A percentile compares a stretch with the other conserved stretches of the same genome.
These are phyloP conservation scores for Karstenula rhodostoma DNA, from an alignment of 2,329 filamentous ascomycete species.

Conservation along the genomic window DNA sequence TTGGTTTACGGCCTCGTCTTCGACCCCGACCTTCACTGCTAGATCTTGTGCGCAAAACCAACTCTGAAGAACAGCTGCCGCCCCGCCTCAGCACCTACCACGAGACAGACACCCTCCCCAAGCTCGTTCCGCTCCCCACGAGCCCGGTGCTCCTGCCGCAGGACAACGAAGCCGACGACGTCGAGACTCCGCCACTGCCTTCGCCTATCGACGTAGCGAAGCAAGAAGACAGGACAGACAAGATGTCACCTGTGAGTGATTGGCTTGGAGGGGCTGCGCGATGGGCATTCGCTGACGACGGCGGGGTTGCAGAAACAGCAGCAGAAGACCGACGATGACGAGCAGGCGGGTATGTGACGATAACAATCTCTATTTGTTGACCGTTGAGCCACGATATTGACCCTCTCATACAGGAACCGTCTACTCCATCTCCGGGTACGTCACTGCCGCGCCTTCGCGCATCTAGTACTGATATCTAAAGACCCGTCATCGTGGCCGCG, in stretches of 20 bases:
- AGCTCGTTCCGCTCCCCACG: conserved; percentile 46
- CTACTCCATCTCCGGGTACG: conserved; percentile 74
- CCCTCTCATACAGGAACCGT: conserved; percentile 59
- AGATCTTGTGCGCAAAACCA: conserved; percentile 65
- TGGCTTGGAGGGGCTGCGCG: conserved; percentile 8
- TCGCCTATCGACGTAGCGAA: conserved; percentile 22
- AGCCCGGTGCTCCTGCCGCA: conserved; percentile 44
- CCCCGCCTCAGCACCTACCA: conserved; percentile 33
- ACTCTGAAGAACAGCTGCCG: conserved; percentile 58
- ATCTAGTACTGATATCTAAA: conserved; percentile 40
- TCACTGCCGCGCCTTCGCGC: conserved; percentile 26
- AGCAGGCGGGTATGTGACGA: conserved; percentile 63
- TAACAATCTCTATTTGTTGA: background rate
- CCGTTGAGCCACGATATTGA: conserved; percentile 22
- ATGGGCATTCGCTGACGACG: conserved; percentile 35
- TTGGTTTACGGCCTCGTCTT: conserved; percentile 66
- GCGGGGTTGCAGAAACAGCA: conserved; percentile 40
- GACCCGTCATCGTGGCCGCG: conserved; percentile 95
- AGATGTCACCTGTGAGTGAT: conserved; percentile 50
- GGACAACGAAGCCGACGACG: conserved; percentile 23
- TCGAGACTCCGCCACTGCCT: conserved; percentile 37
- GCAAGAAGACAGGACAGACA: conserved; percentile 23
- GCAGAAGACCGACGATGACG: conserved; percentile 53
- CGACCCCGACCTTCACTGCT: conserved; percentile 68
- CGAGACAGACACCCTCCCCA: conserved; percentile 40